Conservation (phyloP, 306 rosid genomes). For the Fagus sylvatica region DNA sequence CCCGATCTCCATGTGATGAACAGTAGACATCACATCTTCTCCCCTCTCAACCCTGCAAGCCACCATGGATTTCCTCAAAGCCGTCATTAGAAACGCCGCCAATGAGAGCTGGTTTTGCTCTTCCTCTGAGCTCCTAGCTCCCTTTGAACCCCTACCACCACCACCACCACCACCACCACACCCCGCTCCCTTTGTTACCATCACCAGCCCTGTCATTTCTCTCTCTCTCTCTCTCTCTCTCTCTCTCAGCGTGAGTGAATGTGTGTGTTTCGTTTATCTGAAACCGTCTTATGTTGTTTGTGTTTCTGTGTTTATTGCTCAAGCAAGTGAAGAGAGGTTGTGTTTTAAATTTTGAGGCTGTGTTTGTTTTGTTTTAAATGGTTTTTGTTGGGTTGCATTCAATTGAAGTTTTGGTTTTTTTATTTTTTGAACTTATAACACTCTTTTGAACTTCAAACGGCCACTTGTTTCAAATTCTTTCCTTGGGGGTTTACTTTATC, state of each 20-base stretch:
- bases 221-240: constrained; percentile 30
- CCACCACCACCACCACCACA: constrained; percentile 58
- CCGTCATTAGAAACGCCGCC: constrained; percentile 54
- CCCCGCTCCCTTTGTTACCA: constrained; percentile 68
- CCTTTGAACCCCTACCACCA: constrained; percentile 32
- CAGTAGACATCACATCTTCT: constrained; percentile 70
- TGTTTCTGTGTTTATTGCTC: not conserved
- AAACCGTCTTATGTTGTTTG: not conserved
- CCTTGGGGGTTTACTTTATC: constrained; percentile 24
- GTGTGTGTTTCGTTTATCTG: not conserved
- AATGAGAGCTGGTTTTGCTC: constrained; percentile 69
- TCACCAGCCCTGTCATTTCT: constrained; percentile 71
- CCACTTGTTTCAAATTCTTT: constrained; percentile 62
- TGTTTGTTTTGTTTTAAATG: constrained; percentile 31
- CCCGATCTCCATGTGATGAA: constrained; percentile 76
- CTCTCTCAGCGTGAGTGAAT: not conserved
- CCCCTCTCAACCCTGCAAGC: constrained; percentile 67
- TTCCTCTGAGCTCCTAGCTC: constrained; percentile 33
- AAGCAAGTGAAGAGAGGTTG: not conserved
- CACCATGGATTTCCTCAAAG: constrained; percentile 87
- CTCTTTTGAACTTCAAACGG: constrained; percentile 56
- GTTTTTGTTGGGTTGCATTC: constrained; percentile 50
- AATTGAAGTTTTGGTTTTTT: constrained; percentile 35
- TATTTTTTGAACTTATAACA: not conserved
- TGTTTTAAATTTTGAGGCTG: constrained; percentile 19